Evolutionary conservation across 23 red algal genomes (phyloP).

Genomic region (Gracilaria domingensis): DNA sequence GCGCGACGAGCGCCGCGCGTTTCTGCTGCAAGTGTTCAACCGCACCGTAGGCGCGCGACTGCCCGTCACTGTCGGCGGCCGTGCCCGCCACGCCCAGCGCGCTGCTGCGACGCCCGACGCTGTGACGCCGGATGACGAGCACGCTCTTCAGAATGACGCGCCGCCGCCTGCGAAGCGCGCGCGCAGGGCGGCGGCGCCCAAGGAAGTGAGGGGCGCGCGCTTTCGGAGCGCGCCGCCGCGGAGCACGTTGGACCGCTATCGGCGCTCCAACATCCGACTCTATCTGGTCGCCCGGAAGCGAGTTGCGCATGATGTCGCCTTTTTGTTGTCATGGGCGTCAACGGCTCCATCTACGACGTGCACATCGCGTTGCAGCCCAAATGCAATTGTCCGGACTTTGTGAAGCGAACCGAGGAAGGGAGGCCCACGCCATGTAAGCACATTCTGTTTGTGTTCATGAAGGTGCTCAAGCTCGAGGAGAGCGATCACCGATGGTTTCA

Average conservation of each 20-base stretch:
- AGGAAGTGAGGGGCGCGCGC: constrained; percentile 24
- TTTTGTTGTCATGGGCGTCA: constrained; percentile 57
- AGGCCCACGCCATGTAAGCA: constrained; percentile 54
- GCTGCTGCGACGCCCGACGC: too few species aligned
- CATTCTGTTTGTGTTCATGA: constrained; percentile 38
- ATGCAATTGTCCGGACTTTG: constrained; percentile 61
- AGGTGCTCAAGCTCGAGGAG: constrained; percentile 16
- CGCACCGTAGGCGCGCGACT: neutral
- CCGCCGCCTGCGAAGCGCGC: neutral
- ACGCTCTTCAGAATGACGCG: too few species aligned
- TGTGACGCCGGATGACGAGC: too few species aligned
- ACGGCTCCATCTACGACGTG: constrained; percentile 29
- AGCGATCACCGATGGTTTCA: constrained; percentile 37
- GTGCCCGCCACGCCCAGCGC: neutral
- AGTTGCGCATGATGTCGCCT: neutral
- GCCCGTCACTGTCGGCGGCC: neutral
- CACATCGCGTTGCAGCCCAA: constrained; percentile 32
- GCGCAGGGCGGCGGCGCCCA: neutral
- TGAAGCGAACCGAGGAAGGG: neutral
- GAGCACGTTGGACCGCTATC: neutral
- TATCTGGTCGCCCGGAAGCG: constrained; percentile 12
- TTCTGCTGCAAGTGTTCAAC: neutral
- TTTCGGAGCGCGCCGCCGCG: constrained; percentile 16
- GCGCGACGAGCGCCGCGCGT: neutral
- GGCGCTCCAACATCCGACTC: constrained; percentile 8